phyloP scores from a whole-genome alignment of 1,139 yeast species.

The Taphrina pruni region DNA sequence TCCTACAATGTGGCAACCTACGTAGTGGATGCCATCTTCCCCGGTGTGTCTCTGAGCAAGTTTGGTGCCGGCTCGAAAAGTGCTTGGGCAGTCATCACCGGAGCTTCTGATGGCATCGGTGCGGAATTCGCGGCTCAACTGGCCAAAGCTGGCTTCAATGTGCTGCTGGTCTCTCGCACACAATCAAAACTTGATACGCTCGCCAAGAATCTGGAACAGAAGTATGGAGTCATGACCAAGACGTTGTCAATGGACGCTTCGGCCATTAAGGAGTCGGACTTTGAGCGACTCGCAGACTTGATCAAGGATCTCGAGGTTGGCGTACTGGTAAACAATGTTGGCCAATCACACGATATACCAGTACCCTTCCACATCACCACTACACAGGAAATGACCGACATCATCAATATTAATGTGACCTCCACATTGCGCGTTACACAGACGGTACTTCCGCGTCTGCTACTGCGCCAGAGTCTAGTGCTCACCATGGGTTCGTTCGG shows the following conservation, averaged over 20 bases:
- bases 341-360: constrained; percentile 92
- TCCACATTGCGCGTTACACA: constrained; percentile 87
- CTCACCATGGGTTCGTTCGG: constrained; percentile 97
- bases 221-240: constrained; percentile 68
- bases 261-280: constrained; percentile 61
- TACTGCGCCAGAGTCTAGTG: constrained; percentile 59
- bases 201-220: constrained; percentile 65
- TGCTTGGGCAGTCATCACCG: constrained; percentile 91
- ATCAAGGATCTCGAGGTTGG: constrained; percentile 64
- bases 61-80: constrained; percentile 69
- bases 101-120: constrained; percentile 98
- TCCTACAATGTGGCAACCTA: constrained; percentile 33
- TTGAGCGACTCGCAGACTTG: constrained; percentile 59
- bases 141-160: constrained; percentile 82
- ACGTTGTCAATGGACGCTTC: constrained; percentile 82
- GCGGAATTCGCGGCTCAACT: constrained; percentile 86
- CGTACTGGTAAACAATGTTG: constrained; percentile 86
- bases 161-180: constrained; percentile 84
- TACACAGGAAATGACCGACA: constrained; percentile 72
- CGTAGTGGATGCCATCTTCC: constrained; percentile 31
- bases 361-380: constrained; percentile 87
- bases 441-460: constrained; percentile 69
- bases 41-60: constrained; percentile 54
- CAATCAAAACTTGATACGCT: constrained; percentile 72
- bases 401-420: constrained; percentile 81